Conservation (phyloP, 768 basidiomycete genomes). For the Russula compacta region DNA sequence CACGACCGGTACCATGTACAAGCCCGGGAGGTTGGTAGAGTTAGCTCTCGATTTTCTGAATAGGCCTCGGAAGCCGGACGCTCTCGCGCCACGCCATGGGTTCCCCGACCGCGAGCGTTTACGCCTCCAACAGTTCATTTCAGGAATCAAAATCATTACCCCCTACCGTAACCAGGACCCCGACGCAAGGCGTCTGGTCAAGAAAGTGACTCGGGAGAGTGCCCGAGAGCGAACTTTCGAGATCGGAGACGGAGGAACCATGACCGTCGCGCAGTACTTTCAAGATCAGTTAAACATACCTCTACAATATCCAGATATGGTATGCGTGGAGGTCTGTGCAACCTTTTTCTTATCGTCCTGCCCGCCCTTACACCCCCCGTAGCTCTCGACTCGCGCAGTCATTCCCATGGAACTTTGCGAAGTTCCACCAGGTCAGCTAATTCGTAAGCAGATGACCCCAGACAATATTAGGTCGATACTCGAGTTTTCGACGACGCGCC, state of each 20-base stretch:
- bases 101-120: conserved; percentile 45
- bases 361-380: neutral
- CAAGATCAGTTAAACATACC: conserved; percentile 39
- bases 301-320: conserved; percentile 49
- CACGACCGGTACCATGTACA: conserved; percentile 68
- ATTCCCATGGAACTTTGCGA: conserved; percentile 60
- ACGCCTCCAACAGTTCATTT: conserved; percentile 45
- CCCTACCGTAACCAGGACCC: conserved; percentile 19
- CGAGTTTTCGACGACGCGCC: conserved; percentile 55
- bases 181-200: conserved; percentile 43
- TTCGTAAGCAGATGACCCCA: conserved; percentile 58
- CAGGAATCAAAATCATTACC: conserved; percentile 43
- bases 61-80: conserved; percentile 23
- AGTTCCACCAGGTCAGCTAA: conserved; percentile 59
- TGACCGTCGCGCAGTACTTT: conserved; percentile 59
- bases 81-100: conserved; percentile 31
- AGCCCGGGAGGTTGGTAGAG: conserved; percentile 46
- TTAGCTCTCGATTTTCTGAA: conserved; percentile 50
- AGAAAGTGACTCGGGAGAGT: conserved; percentile 45
- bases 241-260: conserved; percentile 43
- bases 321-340: conserved; percentile 58
- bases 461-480: conserved; percentile 55
- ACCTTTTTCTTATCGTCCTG: neutral
- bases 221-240: conserved; percentile 48
- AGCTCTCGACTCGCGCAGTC: conserved; percentile 53